phyloP scores from a whole-genome alignment of 2,329 filamentous ascomycete species.

The Polytolypa hystricis region DNA sequence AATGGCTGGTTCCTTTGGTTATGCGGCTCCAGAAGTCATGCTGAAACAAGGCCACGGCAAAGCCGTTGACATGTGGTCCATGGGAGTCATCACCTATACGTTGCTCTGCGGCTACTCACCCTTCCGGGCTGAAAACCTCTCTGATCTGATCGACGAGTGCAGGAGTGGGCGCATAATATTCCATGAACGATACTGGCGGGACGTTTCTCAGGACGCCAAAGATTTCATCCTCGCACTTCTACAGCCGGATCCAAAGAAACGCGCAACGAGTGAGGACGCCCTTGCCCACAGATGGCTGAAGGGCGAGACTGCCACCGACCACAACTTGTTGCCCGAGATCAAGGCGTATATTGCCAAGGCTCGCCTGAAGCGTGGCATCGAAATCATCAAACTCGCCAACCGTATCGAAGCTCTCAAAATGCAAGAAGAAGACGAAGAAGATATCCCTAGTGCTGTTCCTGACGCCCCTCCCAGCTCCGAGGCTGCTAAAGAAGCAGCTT shows the following conservation, averaged over 20 bases:
- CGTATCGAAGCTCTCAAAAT: conserved; percentile 90
- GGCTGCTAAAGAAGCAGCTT: conserved; percentile 33
- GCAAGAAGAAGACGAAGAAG: conserved; percentile 77
- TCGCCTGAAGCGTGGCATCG: conserved; percentile 83
- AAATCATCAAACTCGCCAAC: conserved; percentile 91
- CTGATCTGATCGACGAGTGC: conserved; percentile 91
- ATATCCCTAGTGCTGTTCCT: conserved; percentile 47
- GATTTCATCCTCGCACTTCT: conserved; percentile 79
- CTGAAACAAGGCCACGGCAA: conserved; percentile 95
- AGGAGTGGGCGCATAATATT: conserved; percentile 74
- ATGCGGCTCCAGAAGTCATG: conserved; percentile 97
- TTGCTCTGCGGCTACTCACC: conserved; percentile 96
- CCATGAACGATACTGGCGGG: conserved; percentile 97
- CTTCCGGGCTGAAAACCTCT: conserved; percentile 87
- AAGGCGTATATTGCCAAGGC: conserved; percentile 85
- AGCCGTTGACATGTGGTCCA: conserved; percentile 97
- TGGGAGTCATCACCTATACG: conserved; percentile 98
- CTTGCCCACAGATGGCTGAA: conserved; percentile 79
- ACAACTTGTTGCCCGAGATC: conserved; percentile 96
- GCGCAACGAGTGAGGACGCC: conserved; percentile 70
- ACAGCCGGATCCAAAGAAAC: conserved; percentile 63
- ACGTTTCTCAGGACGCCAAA: conserved; percentile 90
- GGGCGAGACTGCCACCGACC: conserved; percentile 82
- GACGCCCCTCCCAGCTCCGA: conserved; percentile 27
- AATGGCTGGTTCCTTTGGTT: conserved; percentile 97